Evolutionary conservation across 176 grass and related monocot species (phyloP).

Genomic region (Musa beccarii): DNA sequence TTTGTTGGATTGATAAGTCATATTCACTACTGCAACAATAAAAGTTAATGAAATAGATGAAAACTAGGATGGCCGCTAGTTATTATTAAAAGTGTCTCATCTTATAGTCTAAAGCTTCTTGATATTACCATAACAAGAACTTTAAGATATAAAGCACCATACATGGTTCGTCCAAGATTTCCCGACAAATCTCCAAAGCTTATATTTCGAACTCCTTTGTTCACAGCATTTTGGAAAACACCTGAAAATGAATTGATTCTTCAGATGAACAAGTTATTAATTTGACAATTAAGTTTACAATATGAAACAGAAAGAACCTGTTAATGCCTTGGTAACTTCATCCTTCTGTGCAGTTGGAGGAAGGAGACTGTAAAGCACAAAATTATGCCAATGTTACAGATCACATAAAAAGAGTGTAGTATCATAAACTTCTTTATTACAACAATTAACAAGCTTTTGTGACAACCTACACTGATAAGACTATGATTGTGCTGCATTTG

Average conservation of each 20-base stretch:
- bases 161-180: constrained; percentile 95
- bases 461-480: not conserved
- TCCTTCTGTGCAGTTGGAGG: constrained; percentile 83
- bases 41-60: too few species aligned
- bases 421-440: not conserved
- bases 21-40: too few species aligned
- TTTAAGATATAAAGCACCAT: constrained; percentile 25
- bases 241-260: constrained; percentile 37
- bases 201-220: constrained; percentile 90
- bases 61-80: too few species aligned
- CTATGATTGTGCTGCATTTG: not conserved
- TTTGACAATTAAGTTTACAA: constrained; percentile 9
- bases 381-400: not conserved
- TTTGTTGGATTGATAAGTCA: too few species aligned
- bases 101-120: too few species aligned
- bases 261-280: constrained; percentile 10
- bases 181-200: constrained; percentile 95
- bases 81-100: too few species aligned
- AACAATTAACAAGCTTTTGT: not conserved
- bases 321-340: constrained; percentile 96
- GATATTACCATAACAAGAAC: not conserved
- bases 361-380: constrained; percentile 60
- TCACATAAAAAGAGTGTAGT: not conserved
- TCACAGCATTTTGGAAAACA: constrained; percentile 96
- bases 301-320: constrained; percentile 42